Evolutionary conservation across 495 filamentous ascomycete species (phyloP).

Genomic region (Neurospora cerealis): DNA sequence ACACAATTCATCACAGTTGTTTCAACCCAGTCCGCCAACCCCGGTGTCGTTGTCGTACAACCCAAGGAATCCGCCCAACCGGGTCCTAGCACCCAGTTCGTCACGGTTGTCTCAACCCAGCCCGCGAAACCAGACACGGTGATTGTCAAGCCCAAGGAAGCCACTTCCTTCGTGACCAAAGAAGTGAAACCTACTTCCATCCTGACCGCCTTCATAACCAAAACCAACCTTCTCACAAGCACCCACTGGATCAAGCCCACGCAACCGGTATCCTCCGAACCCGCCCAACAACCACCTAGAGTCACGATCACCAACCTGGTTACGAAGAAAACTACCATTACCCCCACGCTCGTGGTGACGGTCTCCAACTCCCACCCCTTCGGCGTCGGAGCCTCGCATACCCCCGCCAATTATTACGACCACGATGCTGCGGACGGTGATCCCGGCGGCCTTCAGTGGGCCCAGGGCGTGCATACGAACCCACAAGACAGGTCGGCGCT

Average conservation of each 20-base stretch:
- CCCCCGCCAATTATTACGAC: not conserved
- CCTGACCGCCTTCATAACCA: not conserved
- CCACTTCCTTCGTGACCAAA: not conserved
- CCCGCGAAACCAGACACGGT: too few relatives aligned
- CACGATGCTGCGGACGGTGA: not conserved
- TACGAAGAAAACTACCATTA: too few relatives aligned
- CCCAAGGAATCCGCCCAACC: too few relatives aligned
- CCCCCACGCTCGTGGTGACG: not conserved
- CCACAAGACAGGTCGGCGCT: not conserved
- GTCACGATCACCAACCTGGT: too few relatives aligned
- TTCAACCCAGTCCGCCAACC: too few relatives aligned
- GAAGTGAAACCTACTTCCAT: not conserved
- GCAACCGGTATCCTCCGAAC: too few relatives aligned
- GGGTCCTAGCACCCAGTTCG: too few relatives aligned
- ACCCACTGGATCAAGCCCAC: not conserved
- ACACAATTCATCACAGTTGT: too few relatives aligned
- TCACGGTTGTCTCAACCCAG: too few relatives aligned
- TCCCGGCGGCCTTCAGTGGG: not conserved
- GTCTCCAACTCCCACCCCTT: not conserved
- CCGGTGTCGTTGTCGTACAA: too few relatives aligned
- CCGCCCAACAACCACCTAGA: not conserved
- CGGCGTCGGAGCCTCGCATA: not conserved
- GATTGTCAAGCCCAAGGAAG: not conserved
- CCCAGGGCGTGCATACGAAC: not conserved
- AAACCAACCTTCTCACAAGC: not conserved